These are phyloP conservation scores for Colletotrichum australisinense DNA, from an alignment of 2,329 filamentous ascomycete species.

Conservation along the genomic window DNA sequence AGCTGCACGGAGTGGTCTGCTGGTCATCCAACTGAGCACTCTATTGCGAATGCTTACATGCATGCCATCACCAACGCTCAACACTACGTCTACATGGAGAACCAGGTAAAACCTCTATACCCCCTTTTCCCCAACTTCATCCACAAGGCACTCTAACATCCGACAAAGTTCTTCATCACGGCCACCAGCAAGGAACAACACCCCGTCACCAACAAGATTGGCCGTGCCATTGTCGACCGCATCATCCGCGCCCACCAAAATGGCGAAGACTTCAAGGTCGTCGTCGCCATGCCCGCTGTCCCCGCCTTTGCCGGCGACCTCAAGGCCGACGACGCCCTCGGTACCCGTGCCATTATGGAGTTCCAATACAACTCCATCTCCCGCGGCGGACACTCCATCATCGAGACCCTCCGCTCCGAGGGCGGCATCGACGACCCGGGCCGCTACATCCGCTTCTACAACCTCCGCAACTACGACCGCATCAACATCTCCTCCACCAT, in stretches of 20 bases:
- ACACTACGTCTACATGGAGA: slow-evolving; percentile 85
- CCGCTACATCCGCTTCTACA: slow-evolving; percentile 86
- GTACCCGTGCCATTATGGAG: slow-evolving; percentile 88
- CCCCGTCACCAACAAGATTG: slow-evolving; percentile 82
- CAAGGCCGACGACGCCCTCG: slow-evolving; percentile 76
- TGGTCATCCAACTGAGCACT: slow-evolving; percentile 71
- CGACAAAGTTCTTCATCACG: slow-evolving; percentile 82
- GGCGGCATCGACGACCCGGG: slow-evolving; percentile 77
- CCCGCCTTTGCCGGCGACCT: slow-evolving; percentile 87
- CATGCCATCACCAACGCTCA: slow-evolving; percentile 75
- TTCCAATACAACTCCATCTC: slow-evolving; percentile 87
- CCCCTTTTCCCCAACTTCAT: slow-evolving; percentile 11
- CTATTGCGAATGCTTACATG: slow-evolving; percentile 87
- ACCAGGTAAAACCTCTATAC: slow-evolving; percentile 59
- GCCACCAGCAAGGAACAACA: slow-evolving; percentile 77
- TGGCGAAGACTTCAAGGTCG: slow-evolving; percentile 76
- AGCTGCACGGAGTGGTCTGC: slow-evolving; percentile 65
- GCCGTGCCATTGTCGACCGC: slow-evolving; percentile 81
- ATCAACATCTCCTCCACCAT: slow-evolving; percentile 78
- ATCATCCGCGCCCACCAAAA: slow-evolving; percentile 77
- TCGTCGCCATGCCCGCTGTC: slow-evolving; percentile 82
- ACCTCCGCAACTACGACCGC: slow-evolving; percentile 85
- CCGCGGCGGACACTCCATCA: slow-evolving; percentile 81
- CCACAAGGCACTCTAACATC: neutral
- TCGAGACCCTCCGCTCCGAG: slow-evolving; percentile 73